Percentiles rank a stretch among this genome's conserved stretches.
Conservation (phyloP, 768 basidiomycete genomes). For the Udeniomyces megalosporus region DNA sequence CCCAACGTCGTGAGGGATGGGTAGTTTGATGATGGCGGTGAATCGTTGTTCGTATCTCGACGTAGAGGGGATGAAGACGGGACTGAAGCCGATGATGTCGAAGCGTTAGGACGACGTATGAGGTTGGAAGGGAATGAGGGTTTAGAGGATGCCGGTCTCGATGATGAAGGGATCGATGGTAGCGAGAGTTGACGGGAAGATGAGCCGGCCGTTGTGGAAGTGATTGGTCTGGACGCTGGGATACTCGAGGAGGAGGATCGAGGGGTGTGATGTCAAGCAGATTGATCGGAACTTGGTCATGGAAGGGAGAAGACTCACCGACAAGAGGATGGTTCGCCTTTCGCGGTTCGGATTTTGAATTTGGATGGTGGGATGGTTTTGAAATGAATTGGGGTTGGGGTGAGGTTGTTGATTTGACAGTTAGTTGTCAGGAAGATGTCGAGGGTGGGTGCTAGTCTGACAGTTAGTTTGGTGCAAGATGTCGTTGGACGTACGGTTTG, state of each 20-base stretch:
- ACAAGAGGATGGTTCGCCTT: no score
- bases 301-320: no score
- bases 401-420: no score
- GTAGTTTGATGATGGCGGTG: background rate
- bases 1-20: background rate
- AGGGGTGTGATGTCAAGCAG: no score
- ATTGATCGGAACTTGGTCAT: no score
- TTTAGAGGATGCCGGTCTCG: background rate
- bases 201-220: background rate
- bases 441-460: background rate
- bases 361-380: no score
- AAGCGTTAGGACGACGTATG: background rate
- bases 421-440: background rate
- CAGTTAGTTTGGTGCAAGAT: background rate
- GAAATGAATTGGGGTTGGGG: no score
- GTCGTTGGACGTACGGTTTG: background rate
- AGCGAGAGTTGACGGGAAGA: no score
- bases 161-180: background rate
- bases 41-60: background rate
- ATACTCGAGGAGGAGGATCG: no score
- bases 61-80: background rate
- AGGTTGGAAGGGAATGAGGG: slow-evolving; percentile 1
- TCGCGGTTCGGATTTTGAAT: no score
- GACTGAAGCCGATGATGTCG: background rate
- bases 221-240: no score